Evolutionary conservation across 1,284 basidiomycete genomes (phyloP).

Genomic region (Filobasidium uniguttulatum): DNA sequence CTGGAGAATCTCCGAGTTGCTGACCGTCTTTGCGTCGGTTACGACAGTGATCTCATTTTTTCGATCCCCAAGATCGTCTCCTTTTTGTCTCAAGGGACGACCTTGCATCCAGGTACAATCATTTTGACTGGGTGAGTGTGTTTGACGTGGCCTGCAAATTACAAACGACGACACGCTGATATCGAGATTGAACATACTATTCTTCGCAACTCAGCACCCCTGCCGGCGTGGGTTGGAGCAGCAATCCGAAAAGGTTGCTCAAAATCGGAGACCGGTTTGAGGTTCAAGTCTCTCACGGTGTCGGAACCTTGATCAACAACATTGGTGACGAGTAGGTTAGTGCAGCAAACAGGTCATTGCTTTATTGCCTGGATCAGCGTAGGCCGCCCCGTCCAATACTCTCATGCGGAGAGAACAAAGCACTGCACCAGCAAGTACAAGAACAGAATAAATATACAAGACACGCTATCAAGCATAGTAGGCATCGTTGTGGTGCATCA

Average conservation of each 20-base stretch:
- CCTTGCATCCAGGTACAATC: constrained; percentile 64
- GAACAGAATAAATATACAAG: no score
- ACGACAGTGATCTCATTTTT: constrained; percentile 39
- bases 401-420: no score
- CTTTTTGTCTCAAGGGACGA: constrained; percentile 72
- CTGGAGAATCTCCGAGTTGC: neutral
- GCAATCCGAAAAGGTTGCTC: constrained; percentile 25
- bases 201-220: constrained; percentile 24
- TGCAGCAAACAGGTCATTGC: no score
- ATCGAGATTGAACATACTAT: neutral
- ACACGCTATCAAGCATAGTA: no score
- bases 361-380: no score
- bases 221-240: constrained; percentile 34
- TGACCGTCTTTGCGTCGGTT: neutral
- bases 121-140: constrained; percentile 49
- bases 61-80: constrained; percentile 40
- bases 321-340: constrained; percentile 33
- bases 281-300: constrained; percentile 34
- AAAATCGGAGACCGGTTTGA: constrained; percentile 36
- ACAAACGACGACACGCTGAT: constrained; percentile 8
- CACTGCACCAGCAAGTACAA: no score
- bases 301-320: constrained; percentile 39
- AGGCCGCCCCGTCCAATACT: no score
- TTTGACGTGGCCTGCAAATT: neutral
- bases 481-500: no score